A percentile compares a stretch with the other conserved stretches of the same genome.
Evolutionary conservation across 192 early-diverging fungal species (phyloP).

Genomic region (Chytriomyces hyalinus): DNA sequence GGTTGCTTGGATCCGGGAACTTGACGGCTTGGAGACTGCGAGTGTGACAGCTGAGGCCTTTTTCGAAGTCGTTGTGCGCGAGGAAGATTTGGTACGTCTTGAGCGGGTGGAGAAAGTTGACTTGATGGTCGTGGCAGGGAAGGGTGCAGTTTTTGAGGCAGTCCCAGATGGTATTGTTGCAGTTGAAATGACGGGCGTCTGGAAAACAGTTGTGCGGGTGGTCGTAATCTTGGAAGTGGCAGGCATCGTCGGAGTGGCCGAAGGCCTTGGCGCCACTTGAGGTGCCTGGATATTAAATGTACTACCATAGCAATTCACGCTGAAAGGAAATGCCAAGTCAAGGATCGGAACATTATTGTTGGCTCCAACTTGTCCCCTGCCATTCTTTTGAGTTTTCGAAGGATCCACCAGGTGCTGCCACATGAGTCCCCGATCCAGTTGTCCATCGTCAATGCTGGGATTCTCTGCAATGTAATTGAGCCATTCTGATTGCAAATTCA

Average conservation of each 20-base stretch:
- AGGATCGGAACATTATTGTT: slow-evolving; percentile 9
- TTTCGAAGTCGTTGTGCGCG: too few relatives aligned
- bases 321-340: neutral
- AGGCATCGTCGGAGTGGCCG: neutral
- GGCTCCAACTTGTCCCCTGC: slow-evolving; percentile 18
- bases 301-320: slow-evolving; percentile 14
- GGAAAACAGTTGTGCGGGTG: too few relatives aligned
- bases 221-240: too few relatives aligned
- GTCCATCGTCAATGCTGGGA: slow-evolving; percentile 12
- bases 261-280: neutral
- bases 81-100: too few relatives aligned
- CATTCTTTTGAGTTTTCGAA: neutral
- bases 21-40: too few relatives aligned
- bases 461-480: neutral
- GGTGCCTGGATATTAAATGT: slow-evolving; percentile 9
- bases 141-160: too few relatives aligned
- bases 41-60: too few relatives aligned
- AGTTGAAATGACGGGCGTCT: too few relatives aligned
- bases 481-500: slow-evolving; percentile 7
- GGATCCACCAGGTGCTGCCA: slow-evolving; percentile 28
- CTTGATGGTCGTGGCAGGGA: too few relatives aligned
- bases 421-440: slow-evolving; percentile 19
- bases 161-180: too few relatives aligned
- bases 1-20: neutral
- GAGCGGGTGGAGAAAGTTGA: too few relatives aligned